Percentiles rank a stretch among this genome's conserved stretches.
Evolutionary conservation across 1,284 basidiomycete species (phyloP).

Genomic region (Coniferiporia sulphurascens): DNA sequence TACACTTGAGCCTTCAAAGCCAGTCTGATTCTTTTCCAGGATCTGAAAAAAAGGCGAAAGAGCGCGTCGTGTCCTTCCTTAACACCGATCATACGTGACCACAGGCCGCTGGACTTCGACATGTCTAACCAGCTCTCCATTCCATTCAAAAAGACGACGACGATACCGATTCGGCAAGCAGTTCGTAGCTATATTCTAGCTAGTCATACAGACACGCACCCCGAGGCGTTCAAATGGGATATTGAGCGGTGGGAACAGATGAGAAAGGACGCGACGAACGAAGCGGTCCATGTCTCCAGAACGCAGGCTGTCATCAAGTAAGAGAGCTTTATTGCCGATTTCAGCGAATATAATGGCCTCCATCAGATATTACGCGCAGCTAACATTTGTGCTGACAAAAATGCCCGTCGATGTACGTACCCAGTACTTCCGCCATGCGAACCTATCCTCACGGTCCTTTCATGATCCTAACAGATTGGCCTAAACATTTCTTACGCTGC

Average conservation of each 20-base stretch:
- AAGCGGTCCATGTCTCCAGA: slow-evolving; percentile 55
- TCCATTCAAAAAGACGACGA: slow-evolving; percentile 72
- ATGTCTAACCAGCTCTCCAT: slow-evolving; percentile 81
- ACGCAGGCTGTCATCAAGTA: slow-evolving; percentile 46
- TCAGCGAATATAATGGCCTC: slow-evolving; percentile 12
- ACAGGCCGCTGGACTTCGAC: not conserved
- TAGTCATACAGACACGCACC: slow-evolving; percentile 72
- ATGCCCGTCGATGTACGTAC: slow-evolving; percentile 59
- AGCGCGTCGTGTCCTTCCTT: not conserved
- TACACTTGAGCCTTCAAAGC: no score
- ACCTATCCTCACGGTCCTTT: not conserved
- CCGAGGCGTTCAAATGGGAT: slow-evolving; percentile 84
- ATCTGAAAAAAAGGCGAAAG: not conserved
- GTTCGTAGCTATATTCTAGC: slow-evolving; percentile 66
- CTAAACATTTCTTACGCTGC: slow-evolving; percentile 74
- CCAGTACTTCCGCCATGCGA: slow-evolving; percentile 17
- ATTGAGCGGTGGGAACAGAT: slow-evolving; percentile 67
- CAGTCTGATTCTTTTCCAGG: no score
- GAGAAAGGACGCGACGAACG: slow-evolving; percentile 57
- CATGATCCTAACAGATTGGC: slow-evolving; percentile 52
- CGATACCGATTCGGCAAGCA: slow-evolving; percentile 52
- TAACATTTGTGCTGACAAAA: slow-evolving; percentile 72
- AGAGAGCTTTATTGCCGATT: slow-evolving; percentile 23
- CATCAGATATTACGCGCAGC: slow-evolving; percentile 83
- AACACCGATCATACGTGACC: not conserved